phyloP scores from a whole-genome alignment of 1,284 basidiomycete genomes.

The Boletellus deceptivus region DNA sequence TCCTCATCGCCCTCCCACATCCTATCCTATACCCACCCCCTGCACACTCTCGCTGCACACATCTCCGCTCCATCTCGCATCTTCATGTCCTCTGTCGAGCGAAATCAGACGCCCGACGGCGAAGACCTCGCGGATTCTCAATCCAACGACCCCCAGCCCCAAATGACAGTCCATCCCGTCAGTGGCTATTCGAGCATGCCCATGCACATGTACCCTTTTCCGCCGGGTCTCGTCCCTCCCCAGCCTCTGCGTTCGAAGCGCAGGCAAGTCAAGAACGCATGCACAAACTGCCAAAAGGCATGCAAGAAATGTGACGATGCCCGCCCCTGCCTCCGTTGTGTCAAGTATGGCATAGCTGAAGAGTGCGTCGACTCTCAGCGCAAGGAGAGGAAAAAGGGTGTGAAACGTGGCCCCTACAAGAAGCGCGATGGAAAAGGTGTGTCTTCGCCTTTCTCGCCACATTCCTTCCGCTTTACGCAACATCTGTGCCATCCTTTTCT shows the following conservation, averaged over 20 bases:
- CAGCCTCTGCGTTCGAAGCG: conserved; percentile 67
- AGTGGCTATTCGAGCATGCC: conserved; percentile 50
- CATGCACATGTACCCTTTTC: conserved; percentile 68
- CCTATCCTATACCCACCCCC: neutral
- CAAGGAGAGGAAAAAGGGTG: conserved; percentile 82
- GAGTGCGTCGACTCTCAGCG: conserved; percentile 79
- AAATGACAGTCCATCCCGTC: conserved; percentile 51
- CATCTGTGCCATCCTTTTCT: conserved; percentile 4
- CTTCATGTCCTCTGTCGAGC: conserved; percentile 33
- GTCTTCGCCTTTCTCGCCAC: conserved; percentile 36
- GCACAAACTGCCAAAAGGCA: conserved; percentile 85
- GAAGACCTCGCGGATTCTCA: conserved; percentile 35
- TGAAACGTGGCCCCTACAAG: conserved; percentile 90
- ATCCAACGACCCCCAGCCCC: conserved; percentile 45
- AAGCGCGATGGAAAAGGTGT: conserved; percentile 84
- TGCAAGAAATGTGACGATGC: conserved; percentile 92
- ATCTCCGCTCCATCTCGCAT: conserved; percentile 17
- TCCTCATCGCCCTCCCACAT: conserved; percentile 10
- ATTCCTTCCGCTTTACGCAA: conserved; percentile 20
- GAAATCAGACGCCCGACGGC: conserved; percentile 38
- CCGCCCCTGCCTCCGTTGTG: conserved; percentile 80
- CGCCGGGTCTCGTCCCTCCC: conserved; percentile 45
- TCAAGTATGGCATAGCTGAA: conserved; percentile 80
- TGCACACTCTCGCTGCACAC: neutral
- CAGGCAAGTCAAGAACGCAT: conserved; percentile 87